Base-by-base conservation (phyloP, 1,139 yeast genomes). In the Tardiomyces digboiensis region DNA sequence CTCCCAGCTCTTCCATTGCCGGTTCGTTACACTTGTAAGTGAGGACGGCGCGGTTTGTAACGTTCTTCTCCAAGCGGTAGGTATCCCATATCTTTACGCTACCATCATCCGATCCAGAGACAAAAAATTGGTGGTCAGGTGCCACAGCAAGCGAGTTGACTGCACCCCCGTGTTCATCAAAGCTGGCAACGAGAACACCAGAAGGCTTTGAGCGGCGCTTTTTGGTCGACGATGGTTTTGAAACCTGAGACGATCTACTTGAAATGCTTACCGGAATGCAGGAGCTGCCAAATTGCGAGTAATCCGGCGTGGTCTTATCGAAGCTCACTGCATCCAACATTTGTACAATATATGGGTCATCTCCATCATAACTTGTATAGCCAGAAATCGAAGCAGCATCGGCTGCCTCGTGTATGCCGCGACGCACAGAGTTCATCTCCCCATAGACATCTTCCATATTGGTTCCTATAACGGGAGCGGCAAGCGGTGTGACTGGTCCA, bases 21-120 rank as follows among this genome's bases (percentile, higher is more conserved):
- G 53, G 56, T 1, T 50, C 41, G 2, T 56, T 58, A 26, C 56
- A 56, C 6, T 53, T 51, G 41, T 57, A 49, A 0, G 67, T 57
- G 29, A 57, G 59, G 7, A 76, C 70, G 0, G 95, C 74, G 21
- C 76, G 71, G 39, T 81, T 78, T 2, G 80, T 71, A 1, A 80
- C 78, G 43, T 80, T 82, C 49, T 74, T 75, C 46, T 81, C 88
- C 39, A 89, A 64, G 46, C 80, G 75, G 13, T 67, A 59, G 1
- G 80, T 65, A 55, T 87, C 95, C 97, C 97, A 91, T 0, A 91
- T 63, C 50, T 78, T 81, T 39, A 91, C 56, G 2, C 66, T 55
- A 0, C 97, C 97, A 41, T 74, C 72, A 39, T 79, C 82, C 3
- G 93, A 84, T 2, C 89, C 95, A 1, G 93, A 81, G 2, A 87